These are phyloP conservation scores for Cystobasidiaceae sp. DNA, from an alignment of 1,284 basidiomycete genomes.

Conservation along the genomic window DNA sequence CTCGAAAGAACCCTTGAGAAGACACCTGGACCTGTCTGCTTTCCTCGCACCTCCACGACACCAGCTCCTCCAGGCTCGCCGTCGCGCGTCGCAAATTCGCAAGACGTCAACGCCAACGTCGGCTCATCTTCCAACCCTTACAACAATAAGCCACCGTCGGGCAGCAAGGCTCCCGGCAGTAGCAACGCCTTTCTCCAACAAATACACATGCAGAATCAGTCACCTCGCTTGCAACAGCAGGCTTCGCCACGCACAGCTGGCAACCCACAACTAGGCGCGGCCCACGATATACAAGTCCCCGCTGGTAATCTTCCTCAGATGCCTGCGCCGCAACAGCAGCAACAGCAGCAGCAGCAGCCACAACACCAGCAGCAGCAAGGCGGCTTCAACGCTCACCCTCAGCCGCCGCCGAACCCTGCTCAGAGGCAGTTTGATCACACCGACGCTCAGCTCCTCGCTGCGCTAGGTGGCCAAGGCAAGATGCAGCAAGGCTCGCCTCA, in stretches of 20 bases:
- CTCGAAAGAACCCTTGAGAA: not conserved
- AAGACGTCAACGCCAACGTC: not conserved
- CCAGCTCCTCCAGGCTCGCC: slow-evolving; percentile 10
- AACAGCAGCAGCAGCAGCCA: too few relatives aligned
- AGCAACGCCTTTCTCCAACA: too few relatives aligned
- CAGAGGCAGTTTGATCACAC: not conserved
- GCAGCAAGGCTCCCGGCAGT: too few relatives aligned
- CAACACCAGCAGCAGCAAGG: slow-evolving; percentile 8
- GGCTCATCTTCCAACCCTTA: too few relatives aligned
- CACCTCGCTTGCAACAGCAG: too few relatives aligned
- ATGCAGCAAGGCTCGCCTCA: slow-evolving; percentile 14
- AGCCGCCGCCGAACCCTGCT: slow-evolving; percentile 11
- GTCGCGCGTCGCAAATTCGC: slow-evolving; percentile 10
- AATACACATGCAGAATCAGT: too few relatives aligned
- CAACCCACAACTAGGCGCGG: not conserved
- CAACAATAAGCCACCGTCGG: too few relatives aligned
- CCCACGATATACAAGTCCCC: too few relatives aligned
- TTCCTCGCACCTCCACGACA: slow-evolving; percentile 4
- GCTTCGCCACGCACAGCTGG: not conserved
- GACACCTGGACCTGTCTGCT: slow-evolving; percentile 22
- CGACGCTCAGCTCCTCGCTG: slow-evolving; percentile 10
- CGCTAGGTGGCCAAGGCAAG: not conserved
- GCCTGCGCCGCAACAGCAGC: not conserved
- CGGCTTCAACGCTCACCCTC: not conserved
- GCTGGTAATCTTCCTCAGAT: too few relatives aligned